Evolutionary conservation across 108 stramenopile species (phyloP).

Genomic region (Phaeodactylum tricornutum): DNA sequence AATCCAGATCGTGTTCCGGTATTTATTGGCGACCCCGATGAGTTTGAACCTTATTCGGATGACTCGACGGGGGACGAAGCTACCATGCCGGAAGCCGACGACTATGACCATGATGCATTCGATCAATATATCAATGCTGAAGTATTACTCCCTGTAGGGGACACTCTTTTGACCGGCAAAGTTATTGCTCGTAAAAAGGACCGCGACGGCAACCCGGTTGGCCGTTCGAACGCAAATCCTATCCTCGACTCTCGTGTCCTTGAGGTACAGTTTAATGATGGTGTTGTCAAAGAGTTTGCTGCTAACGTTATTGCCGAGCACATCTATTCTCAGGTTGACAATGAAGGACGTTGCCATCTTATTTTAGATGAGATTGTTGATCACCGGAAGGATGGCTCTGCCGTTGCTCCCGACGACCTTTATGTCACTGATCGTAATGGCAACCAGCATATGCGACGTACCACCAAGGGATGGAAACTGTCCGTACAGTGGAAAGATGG

Average conservation of each 20-base stretch:
- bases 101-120: too few relatives aligned
- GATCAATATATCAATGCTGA: conserved; percentile 15
- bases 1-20: too few relatives aligned
- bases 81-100: too few relatives aligned
- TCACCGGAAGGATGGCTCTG: conserved; percentile 1
- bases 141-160: conserved; percentile 16
- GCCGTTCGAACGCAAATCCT: not conserved
- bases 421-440: not conserved
- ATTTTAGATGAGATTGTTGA: conserved; percentile 19
- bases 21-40: too few relatives aligned
- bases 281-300: conserved; percentile 11
- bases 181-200: conserved; percentile 19
- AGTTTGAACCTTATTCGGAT: too few relatives aligned
- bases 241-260: conserved; percentile 10
- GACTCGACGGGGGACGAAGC: too few relatives aligned
- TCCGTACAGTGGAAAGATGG: conserved; percentile 32
- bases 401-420: not conserved
- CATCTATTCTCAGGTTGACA: conserved; percentile 22
- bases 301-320: conserved; percentile 34
- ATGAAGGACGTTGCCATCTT: conserved; percentile 6
- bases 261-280: conserved; percentile 32
- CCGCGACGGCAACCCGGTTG: not conserved
- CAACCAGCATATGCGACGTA: conserved; percentile 7
- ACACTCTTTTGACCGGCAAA: conserved; percentile 8
- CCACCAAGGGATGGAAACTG: conserved; percentile 41